Base-by-base conservation (phyloP, 1,284 basidiomycete genomes). In the Meripilus lineatus region DNA sequence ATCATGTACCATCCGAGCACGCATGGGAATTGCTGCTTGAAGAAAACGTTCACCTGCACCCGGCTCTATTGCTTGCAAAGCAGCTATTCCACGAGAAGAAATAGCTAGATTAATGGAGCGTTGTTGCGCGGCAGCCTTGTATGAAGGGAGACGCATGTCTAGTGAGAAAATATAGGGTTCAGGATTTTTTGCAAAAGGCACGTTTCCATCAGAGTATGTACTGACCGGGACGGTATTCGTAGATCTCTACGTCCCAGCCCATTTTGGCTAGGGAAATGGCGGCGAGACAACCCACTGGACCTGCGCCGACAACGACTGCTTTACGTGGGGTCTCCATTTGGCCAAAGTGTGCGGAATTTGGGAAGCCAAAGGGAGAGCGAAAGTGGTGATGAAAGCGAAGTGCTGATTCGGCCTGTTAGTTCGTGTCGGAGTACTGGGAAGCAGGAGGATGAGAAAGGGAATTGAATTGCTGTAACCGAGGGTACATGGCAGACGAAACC, bases 21-120 rank as follows among this genome's bases (percentile, higher is more conserved):
- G 81, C 93, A 99, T 96, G 50, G 94, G 93, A 64, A 98, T 93
- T 22, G 85, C 84, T 35, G 84, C 76, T 51, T 81, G 66, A 51
- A 96, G 67, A 55, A 97, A 88, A 45, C 82, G 72, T 49, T 83
- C 75, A 21, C 88, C 83, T 40, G 88, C 74, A 28, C 74, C 76
- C 21, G 85, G 74, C 65, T 92, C 84, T 53, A 98, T 80, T 40
- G 82, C 79, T 55, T 84, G 74, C 34, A 98, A 72, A 25, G 94
- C 94, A 52, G 85, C 79, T 45, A 98, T 84, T 48, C 94, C 95
- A 43, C 95, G 82, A 47, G 92, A 81, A 15, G 93, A 97, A 51
- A 99, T 92, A 26, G 94, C 94, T 41, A 99, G 76, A 70, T 99
- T 99, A 70, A 99, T 97, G 44, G 91, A 95, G 47, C 95, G 81